Evolutionary conservation across 208 protist genomes (phyloP), one percentile per base, ranked within the genome.

Genomic region (Leishmania braziliensis): DNA sequence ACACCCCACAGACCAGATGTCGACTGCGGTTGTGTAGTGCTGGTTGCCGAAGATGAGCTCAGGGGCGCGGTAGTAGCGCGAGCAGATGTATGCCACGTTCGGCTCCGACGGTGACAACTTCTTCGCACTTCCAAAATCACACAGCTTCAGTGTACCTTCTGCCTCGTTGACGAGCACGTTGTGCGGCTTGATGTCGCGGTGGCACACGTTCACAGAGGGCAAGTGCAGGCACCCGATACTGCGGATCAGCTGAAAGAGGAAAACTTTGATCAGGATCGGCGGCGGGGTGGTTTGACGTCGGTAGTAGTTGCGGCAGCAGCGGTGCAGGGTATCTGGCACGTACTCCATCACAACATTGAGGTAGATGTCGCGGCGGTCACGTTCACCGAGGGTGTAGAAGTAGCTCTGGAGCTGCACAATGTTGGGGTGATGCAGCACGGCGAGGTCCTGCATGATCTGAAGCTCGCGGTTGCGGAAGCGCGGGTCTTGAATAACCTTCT

Each of bases 331-430:
- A 73, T 99, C 95, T 0, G 99, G 99, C 9, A 99, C 90, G 93
- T 98, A 99, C 84, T 99, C 99, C 92, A 99, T 96, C 9, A 99
- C 99, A n/a, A 99, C 90, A 88, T 99, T 99, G 50, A 99, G 94
- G 88, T 99, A 99, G 16, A 99, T 88, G 82, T 99, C 99, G 54
- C 98, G 96, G 56, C 89, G 86, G 84, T 98, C 84, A 51, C 83
- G 89, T 90, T 99, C 98, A 43, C 98, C 95, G 29, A 93, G 91
- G 18, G 97, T 98, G 86, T 99, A 99, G 89, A 99, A 99, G 86
- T 92, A 99, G 85, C 99, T 98, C 70, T 97, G 89, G 39, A 99
- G 88, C 79, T 96, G 91, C 33, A 99, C 93, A 82, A 99, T 96
- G 89, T 99, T 99, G 29, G 95, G 95, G 82, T 99, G 98, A 81